Percentiles rank a stretch among this genome's conserved stretches.
These are phyloP conservation scores for Pholiota molesta DNA, from an alignment of 768 basidiomycete species.

Conservation along the genomic window DNA sequence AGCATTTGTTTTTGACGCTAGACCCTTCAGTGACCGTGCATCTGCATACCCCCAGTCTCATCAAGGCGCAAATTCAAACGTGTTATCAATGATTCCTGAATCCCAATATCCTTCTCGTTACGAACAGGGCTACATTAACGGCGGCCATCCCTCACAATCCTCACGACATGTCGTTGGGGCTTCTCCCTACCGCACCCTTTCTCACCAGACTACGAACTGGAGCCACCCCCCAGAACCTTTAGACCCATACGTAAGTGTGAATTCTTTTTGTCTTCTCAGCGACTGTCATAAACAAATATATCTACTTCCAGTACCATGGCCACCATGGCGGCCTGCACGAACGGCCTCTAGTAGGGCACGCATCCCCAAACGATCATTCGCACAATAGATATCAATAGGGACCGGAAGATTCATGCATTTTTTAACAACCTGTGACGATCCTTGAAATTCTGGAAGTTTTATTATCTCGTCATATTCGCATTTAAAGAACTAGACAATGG, in stretches of 20 bases:
- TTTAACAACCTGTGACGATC: constrained; percentile 9
- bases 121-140: constrained; percentile 48
- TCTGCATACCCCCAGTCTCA: constrained; percentile 51
- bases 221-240: constrained; percentile 55
- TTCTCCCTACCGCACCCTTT: constrained; percentile 51
- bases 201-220: constrained; percentile 58
- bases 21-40: constrained; percentile 38
- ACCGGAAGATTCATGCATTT: constrained; percentile 9
- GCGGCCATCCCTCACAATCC: constrained; percentile 31
- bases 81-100: constrained; percentile 65
- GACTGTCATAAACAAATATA: constrained; percentile 6
- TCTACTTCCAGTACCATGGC: constrained; percentile 20
- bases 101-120: constrained; percentile 55
- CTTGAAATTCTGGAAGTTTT: constrained; percentile 11
- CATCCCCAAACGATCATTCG: constrained; percentile 37
- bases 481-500: constrained; percentile 8
- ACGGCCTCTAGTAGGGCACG: constrained; percentile 39
- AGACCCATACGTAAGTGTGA: constrained; percentile 63
- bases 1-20: constrained; percentile 12
- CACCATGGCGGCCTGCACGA: constrained; percentile 32
- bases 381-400: constrained; percentile 48
- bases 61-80: constrained; percentile 36
- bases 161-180: constrained; percentile 43
- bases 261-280: constrained; percentile 11
- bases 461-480: constrained; percentile 10